Evolutionary conservation across 1,284 basidiomycete species (phyloP).

Genomic region (Cryptococcus jaspeensis): DNA sequence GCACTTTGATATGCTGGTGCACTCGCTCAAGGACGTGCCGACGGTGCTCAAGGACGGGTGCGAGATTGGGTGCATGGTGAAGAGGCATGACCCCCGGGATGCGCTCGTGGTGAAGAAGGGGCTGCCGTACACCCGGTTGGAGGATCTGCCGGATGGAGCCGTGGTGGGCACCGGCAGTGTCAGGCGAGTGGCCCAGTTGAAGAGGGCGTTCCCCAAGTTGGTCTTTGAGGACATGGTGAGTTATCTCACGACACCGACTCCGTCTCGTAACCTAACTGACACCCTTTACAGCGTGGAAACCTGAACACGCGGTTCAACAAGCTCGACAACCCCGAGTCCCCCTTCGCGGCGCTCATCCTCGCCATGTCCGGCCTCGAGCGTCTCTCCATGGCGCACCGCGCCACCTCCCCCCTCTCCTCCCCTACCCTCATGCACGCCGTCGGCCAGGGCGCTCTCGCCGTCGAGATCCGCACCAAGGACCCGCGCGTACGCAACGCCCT

Average conservation of each 20-base stretch:
- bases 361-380: slow-evolving; percentile 93
- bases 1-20: slow-evolving; percentile 87
- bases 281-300: slow-evolving; percentile 55
- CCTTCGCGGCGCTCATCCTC: slow-evolving; percentile 85
- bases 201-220: slow-evolving; percentile 73
- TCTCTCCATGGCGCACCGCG: slow-evolving; percentile 70
- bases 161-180: slow-evolving; percentile 95
- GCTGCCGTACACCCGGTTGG: slow-evolving; percentile 68
- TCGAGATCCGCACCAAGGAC: slow-evolving; percentile 82
- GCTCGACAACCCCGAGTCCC: slow-evolving; percentile 80
- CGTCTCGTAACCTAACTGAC: neutral
- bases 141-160: slow-evolving; percentile 82
- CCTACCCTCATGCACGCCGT: slow-evolving; percentile 85
- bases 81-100: slow-evolving; percentile 88
- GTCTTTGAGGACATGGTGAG: slow-evolving; percentile 86
- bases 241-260: slow-evolving; percentile 25
- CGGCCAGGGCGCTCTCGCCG: slow-evolving; percentile 86
- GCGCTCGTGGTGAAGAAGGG: slow-evolving; percentile 83
- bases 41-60: slow-evolving; percentile 82
- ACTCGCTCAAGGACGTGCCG: slow-evolving; percentile 92
- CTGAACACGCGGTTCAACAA: slow-evolving; percentile 80
- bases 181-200: slow-evolving; percentile 85
- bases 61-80: slow-evolving; percentile 77
- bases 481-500: slow-evolving; percentile 63
- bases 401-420: slow-evolving; percentile 71